phyloP scores from a whole-genome alignment of 768 basidiomycete genomes.

The Floccularia luteovirens region DNA sequence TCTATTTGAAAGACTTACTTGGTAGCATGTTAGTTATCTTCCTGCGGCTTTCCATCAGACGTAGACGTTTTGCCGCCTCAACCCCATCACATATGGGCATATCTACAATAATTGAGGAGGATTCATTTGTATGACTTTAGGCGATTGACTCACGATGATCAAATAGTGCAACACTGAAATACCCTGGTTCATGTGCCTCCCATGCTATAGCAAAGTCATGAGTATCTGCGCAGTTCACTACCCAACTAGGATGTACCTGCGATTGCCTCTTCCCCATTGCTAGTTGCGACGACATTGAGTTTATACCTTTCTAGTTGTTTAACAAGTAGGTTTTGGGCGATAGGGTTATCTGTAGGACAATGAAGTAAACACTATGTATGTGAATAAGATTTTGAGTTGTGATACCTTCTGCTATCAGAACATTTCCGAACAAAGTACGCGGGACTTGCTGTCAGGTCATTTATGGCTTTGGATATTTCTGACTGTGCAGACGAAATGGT shows the following conservation, averaged over 20 bases:
- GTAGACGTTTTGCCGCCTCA: slow-evolving; percentile 60
- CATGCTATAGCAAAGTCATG: slow-evolving; percentile 36
- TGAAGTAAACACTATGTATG: neutral
- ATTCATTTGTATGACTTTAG: slow-evolving; percentile 1
- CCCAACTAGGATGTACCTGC: slow-evolving; percentile 24
- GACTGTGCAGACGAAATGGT: slow-evolving; percentile 28
- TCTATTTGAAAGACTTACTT: slow-evolving; percentile 28
- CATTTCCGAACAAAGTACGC: slow-evolving; percentile 54
- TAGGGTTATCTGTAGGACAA: slow-evolving; percentile 48
- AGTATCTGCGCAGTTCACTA: neutral
- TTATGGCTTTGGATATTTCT: slow-evolving; percentile 33
- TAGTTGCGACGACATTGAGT: slow-evolving; percentile 53
- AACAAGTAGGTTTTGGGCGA: slow-evolving; percentile 59
- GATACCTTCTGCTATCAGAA: slow-evolving; percentile 69
- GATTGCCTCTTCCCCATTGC: slow-evolving; percentile 64
- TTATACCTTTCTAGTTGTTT: slow-evolving; percentile 60
- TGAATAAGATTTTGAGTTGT: slow-evolving; percentile 3
- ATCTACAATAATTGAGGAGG: slow-evolving; percentile 27
- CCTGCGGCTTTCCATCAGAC: slow-evolving; percentile 50
- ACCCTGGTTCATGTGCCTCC: slow-evolving; percentile 60
- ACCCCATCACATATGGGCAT: slow-evolving; percentile 79
- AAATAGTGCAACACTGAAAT: slow-evolving; percentile 64
- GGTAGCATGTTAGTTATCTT: slow-evolving; percentile 43
- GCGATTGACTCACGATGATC: slow-evolving; percentile 55
- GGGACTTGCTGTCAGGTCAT: slow-evolving; percentile 38